A percentile compares a stretch with the other conserved stretches of the same genome.
Conservation (phyloP, 139 green algal genomes). For the Diplosphaera chodatii region DNA sequence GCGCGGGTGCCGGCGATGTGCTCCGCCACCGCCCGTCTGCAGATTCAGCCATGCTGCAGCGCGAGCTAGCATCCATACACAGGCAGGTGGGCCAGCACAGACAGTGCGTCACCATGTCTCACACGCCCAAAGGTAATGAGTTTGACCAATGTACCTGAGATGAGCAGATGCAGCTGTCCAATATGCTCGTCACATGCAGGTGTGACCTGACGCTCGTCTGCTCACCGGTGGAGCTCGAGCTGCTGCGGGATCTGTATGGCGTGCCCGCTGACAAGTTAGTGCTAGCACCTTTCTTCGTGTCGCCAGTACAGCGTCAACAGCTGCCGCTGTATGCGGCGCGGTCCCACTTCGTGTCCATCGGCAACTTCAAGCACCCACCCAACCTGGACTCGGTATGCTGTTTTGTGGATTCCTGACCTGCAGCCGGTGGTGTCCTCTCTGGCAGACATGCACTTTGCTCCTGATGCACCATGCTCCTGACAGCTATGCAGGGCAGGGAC, state of each 20-base stretch:
- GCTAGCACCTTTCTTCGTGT: slow-evolving; percentile 43
- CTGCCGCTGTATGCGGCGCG: background rate
- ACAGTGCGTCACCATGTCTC: too few relatives aligned
- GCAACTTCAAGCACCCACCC: slow-evolving; percentile 54
- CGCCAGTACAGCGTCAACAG: background rate
- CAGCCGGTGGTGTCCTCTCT: too few relatives aligned
- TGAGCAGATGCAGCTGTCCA: background rate
- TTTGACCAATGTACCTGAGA: too few relatives aligned
- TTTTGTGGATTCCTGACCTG: too few relatives aligned
- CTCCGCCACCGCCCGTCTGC: slow-evolving; percentile 25
- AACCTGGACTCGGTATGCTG: slow-evolving; percentile 57
- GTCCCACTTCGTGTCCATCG: slow-evolving; percentile 55
- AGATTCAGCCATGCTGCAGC: slow-evolving; percentile 12
- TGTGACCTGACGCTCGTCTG: slow-evolving; percentile 56
- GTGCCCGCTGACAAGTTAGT: slow-evolving; percentile 34
- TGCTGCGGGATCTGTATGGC: slow-evolving; percentile 32
- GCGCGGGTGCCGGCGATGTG: slow-evolving; percentile 10
- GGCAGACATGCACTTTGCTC: too few relatives aligned
- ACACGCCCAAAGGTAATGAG: too few relatives aligned
- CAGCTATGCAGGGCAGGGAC: too few relatives aligned
- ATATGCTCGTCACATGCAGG: slow-evolving; percentile 8
- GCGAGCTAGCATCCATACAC: slow-evolving; percentile 50
- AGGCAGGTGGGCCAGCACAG: slow-evolving; percentile 8
- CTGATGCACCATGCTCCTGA: too few relatives aligned
- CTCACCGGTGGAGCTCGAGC: slow-evolving; percentile 36